Evolutionary conservation across 1,139 yeast species (phyloP), one percentile per base, ranked within the genome.

Genomic region (Geotrichum macrosporum): DNA sequence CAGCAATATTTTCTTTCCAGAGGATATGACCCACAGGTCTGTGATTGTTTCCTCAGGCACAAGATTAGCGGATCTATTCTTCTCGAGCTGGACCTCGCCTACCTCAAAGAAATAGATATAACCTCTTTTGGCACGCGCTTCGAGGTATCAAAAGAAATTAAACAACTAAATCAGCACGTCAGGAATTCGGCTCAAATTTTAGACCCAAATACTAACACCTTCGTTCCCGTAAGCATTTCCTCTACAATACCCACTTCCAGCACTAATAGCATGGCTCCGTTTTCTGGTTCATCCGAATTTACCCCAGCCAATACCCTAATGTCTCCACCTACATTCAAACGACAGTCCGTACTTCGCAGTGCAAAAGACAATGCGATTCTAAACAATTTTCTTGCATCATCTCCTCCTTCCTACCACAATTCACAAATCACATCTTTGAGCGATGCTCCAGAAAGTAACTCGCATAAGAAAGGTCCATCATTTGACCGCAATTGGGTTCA

Each of bases 41-140:
- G 94, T 1, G 80, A 83, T 1, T 81, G 85, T 60, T 94, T 94
- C 65, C 78, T 83, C 5, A 76, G 81, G 55, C 98, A 92, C 67
- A 86, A 88, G 58, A 87, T 92, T 51, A 82, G 92, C 1, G 98
- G 98, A 15, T 72, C 78, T 3, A 89, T 92, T 44, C 68, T 92
- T 44, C 72, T 92, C 48, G 95, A 88, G 63, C 73, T 94, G 56
- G 96, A 89, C 60, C 73, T 89, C 55, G 77, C 87, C 1, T 85
- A 85, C 59, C 74, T 92, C 60, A 92, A 92, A 63, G 98, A 92
- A 65, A 72, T 92, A 50, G 98, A 89, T 54, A 92, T 92, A 46
- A 76, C 80, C 47, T 85, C 95, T 3, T 92, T 92, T 69, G 99
- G 99, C 18, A 88, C 96, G 1, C 74, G 99, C 51, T 92, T 88